Evolutionary conservation across 2,329 filamentous ascomycete species (phyloP), one percentile per base, ranked within the genome.

Genomic region (Hypomyces rosellus): DNA sequence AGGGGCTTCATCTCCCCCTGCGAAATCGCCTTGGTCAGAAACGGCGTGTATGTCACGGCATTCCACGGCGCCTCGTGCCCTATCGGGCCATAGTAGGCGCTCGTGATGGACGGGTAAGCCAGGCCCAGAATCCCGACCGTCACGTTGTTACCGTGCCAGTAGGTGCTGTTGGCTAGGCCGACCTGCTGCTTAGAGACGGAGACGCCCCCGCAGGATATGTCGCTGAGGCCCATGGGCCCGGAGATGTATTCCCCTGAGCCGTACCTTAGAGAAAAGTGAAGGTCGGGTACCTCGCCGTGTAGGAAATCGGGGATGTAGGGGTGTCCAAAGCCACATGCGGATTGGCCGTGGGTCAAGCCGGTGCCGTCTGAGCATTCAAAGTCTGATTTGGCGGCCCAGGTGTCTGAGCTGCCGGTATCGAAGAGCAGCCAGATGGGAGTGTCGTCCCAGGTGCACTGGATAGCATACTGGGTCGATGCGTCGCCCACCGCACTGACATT

Each of bases 351-450:
- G 7, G 59, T 50, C 6, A 59, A 54, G 14, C 71, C 70, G 0
- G 56, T 50, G n/a, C 55, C 59, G 50, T 70, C 68, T 34, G 69
- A 59, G 54, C 76, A 79, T 40, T 61, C 58, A 53, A 76, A 76
- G 30, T 67, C 65, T 1, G 58, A 59, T 11, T 64, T 63, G 34
- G 69, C 68, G 2, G 70, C 67, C 75, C 75, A 79, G 1, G 75
- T 78, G 53, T 80, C 76, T 18, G 74, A 70, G 57, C 74, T 77
- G 20, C 73, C 75, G 0, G 75, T 77, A 55, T 78, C 75, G 43
- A 80, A 64, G 12, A 76, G 57, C 25, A 79, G 59, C 64, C 67
- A 70, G 30, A 71, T 57, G 0, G 65, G 64, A 7, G 60, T 60
- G 14, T 62, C 63, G 34, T 72, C 69, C 70, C 70, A 74, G 4